phyloP scores from a whole-genome alignment of 169 alveolate species.

The Babesia ovata region DNA sequence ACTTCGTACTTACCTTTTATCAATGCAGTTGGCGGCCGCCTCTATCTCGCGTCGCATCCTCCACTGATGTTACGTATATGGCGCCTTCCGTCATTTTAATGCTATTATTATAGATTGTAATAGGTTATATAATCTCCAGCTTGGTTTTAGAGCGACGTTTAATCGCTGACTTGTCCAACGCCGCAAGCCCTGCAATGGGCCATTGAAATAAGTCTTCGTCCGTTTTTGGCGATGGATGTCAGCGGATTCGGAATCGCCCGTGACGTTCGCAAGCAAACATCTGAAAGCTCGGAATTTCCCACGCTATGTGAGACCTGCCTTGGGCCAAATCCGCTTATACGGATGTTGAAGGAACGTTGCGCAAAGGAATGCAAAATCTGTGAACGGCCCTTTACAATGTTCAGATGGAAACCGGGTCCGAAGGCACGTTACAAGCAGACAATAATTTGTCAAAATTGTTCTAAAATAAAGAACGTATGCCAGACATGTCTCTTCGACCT shows the following conservation, averaged over 20 bases:
- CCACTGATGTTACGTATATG: too few relatives aligned
- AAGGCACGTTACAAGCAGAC: conserved; percentile 94
- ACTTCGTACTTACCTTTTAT: too few relatives aligned
- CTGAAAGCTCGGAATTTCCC: conserved; percentile 95
- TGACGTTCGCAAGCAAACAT: conserved; percentile 74
- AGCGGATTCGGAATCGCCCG: conserved; percentile 81
- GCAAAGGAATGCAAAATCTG: conserved; percentile 97
- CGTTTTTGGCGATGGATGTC: conserved; percentile 69
- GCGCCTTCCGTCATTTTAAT: too few relatives aligned
- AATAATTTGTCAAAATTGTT: conserved; percentile 95
- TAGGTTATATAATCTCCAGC: too few relatives aligned
- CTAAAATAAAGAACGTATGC: conserved; percentile 97
- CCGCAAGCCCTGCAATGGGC: too few relatives aligned
- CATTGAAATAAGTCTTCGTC: not conserved
- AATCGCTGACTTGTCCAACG: too few relatives aligned
- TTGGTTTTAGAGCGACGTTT: too few relatives aligned
- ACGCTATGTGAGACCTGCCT: conserved; percentile 96
- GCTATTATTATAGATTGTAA: too few relatives aligned
- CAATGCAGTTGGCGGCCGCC: too few relatives aligned
- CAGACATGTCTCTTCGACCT: conserved; percentile 96
- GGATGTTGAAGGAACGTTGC: conserved; percentile 93
- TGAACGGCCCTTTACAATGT: conserved; percentile 95
- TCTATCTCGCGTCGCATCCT: too few relatives aligned
- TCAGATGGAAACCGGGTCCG: conserved; percentile 97
- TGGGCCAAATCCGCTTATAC: conserved; percentile 95